Percentiles rank a stretch among this genome's conserved stretches.
Conservation (phyloP, 108 stramenopile genomes). For the Nannochloropsis oceanica region DNA sequence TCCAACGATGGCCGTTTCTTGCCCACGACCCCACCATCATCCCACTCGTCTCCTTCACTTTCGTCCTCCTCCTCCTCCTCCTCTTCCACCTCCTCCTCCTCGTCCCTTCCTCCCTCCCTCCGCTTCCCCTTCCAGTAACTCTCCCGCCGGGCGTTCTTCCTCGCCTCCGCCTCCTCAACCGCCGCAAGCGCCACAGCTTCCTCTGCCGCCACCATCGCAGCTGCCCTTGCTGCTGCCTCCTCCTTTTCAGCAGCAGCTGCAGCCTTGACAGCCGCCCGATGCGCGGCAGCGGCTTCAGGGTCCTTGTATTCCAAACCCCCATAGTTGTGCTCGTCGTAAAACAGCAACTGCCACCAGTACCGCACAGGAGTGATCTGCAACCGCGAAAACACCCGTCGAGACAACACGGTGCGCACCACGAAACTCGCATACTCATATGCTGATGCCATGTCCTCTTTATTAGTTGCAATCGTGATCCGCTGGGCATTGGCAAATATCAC, state of each 20-base stretch:
- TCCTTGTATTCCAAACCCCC: constrained; percentile 53
- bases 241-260: constrained; percentile 8
- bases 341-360: constrained; percentile 53
- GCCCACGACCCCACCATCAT: neutral
- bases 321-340: constrained; percentile 83
- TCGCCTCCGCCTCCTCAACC: constrained; percentile 4
- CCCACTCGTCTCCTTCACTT: constrained; percentile 1
- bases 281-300: neutral
- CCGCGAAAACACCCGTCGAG: constrained; percentile 25
- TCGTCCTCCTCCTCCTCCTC: constrained; percentile 1
- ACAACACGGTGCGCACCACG: constrained; percentile 59
- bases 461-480: constrained; percentile 76
- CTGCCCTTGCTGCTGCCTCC: constrained; percentile 2
- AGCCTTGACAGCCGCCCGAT: neutral
- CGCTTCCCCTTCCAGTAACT: neutral
- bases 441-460: constrained; percentile 56
- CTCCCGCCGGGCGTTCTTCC: neutral
- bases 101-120: neutral
- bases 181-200: neutral
- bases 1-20: constrained; percentile 3
- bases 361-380: constrained; percentile 2
- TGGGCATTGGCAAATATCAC: constrained; percentile 78
- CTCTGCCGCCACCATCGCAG: neutral
- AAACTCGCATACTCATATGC: constrained; percentile 81
- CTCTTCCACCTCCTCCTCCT: neutral